phyloP scores from a whole-genome alignment of 306 rosid species.

The Malus sieversii region DNA sequence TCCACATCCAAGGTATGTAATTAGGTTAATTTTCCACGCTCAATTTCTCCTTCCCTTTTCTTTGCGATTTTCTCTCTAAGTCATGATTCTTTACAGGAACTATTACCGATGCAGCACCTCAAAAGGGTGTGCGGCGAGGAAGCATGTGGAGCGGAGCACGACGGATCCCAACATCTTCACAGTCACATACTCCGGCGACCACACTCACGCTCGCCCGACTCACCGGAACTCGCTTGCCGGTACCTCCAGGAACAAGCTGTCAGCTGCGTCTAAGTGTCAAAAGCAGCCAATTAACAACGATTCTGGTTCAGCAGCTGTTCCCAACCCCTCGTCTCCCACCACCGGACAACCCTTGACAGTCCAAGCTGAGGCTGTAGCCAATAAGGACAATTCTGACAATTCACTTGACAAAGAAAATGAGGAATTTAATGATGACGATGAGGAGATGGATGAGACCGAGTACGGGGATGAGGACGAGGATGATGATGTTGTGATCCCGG shows the following conservation, averaged over 20 bases:
- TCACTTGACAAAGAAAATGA: background rate
- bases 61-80: slow-evolving; percentile 6
- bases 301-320: background rate
- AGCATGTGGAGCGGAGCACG: slow-evolving; percentile 66
- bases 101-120: slow-evolving; percentile 76
- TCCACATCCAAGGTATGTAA: slow-evolving; percentile 62
- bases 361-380: slow-evolving; percentile 6
- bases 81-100: slow-evolving; percentile 33
- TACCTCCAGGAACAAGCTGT: slow-evolving; percentile 32
- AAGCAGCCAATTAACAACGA: background rate
- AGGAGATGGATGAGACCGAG: background rate
- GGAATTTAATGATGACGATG: background rate
- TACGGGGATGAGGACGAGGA: slow-evolving; percentile 11
- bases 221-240: slow-evolving; percentile 72
- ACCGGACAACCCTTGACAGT: slow-evolving; percentile 7
- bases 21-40: background rate
- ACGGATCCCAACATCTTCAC: slow-evolving; percentile 37
- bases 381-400: background rate
- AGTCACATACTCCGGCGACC: slow-evolving; percentile 69
- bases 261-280: background rate
- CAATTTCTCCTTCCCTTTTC: background rate
- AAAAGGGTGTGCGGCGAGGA: slow-evolving; percentile 65
- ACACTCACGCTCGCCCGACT: slow-evolving; percentile 57
- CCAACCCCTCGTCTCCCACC: slow-evolving; percentile 12
- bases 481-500: slow-evolving; percentile 33